Evolutionary conservation across 2,329 filamentous ascomycete genomes (phyloP).

Genomic region (Domatiomyces globalis): DNA sequence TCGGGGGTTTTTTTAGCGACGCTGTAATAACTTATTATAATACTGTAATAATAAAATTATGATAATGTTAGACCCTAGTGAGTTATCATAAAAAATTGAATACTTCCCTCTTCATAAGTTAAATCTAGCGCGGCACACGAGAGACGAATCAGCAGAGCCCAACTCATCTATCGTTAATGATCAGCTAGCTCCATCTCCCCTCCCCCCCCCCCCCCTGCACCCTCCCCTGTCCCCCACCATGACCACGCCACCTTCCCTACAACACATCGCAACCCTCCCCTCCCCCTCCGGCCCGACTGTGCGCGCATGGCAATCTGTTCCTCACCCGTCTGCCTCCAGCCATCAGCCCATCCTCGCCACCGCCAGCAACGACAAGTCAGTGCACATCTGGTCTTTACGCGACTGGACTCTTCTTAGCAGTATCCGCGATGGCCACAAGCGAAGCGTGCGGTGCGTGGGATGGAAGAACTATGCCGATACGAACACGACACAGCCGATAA

Average conservation of each 20-base stretch:
- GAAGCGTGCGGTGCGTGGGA: constrained; percentile 68
- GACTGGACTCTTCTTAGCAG: constrained; percentile 65
- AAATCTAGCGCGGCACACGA: no score
- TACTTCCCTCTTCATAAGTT: no score
- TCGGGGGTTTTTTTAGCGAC: no score
- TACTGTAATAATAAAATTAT: no score
- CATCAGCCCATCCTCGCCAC: constrained; percentile 72
- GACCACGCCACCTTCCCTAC: constrained; percentile 4
- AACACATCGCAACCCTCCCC: constrained; percentile 9
- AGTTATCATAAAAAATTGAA: no score
- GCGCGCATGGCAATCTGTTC: constrained; percentile 72
- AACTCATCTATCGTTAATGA: neutral
- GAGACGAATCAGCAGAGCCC: no score
- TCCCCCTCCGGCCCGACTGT: constrained; percentile 13
- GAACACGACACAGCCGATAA: constrained; percentile 3
- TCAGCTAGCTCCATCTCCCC: neutral
- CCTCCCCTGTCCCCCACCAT: neutral
- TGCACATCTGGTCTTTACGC: constrained; percentile 76
- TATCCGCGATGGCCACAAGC: constrained; percentile 76
- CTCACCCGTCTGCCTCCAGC: constrained; percentile 51
- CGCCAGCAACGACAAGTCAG: constrained; percentile 69
- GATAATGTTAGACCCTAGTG: no score
- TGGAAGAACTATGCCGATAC: constrained; percentile 49
- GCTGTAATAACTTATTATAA: no score
- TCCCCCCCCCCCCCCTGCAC: constrained; percentile 3